Evolutionary conservation across 768 basidiomycete species (phyloP).

Genomic region (Flagelloscypha sp.): DNA sequence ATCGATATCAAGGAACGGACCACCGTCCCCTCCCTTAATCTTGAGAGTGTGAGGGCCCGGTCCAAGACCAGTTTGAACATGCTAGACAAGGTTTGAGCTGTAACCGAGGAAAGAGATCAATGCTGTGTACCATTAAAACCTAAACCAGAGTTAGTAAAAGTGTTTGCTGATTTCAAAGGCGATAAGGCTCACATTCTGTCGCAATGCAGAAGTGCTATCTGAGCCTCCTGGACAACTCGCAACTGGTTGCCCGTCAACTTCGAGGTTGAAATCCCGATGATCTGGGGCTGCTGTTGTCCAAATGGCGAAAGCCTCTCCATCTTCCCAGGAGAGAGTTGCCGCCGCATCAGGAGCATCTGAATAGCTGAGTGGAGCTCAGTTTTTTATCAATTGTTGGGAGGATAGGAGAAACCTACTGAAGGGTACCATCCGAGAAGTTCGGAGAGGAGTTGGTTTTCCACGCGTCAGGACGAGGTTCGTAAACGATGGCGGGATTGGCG

Average conservation of each 20-base stretch:
- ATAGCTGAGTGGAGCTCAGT: conserved; percentile 23
- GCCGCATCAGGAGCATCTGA: conserved; percentile 30
- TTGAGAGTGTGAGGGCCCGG: conserved; percentile 30
- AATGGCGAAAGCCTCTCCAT: conserved; percentile 45
- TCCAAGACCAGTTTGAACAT: conserved; percentile 26
- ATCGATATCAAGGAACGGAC: conserved; percentile 38
- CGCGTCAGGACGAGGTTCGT: conserved; percentile 25
- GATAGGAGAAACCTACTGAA: conserved; percentile 29
- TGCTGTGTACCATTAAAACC: conserved; percentile 26
- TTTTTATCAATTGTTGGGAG: neutral
- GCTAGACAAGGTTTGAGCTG: conserved; percentile 1
- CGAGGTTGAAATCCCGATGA: conserved; percentile 38
- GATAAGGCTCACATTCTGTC: too few relatives aligned
- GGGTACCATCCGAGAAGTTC: conserved; percentile 27
- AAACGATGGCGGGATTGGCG: conserved; percentile 27
- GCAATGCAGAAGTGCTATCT: too few relatives aligned
- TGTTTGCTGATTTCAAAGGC: conserved; percentile 1
- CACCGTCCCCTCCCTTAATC: conserved; percentile 24
- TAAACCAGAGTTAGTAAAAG: conserved; percentile 6
- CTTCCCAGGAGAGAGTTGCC: conserved; percentile 35
- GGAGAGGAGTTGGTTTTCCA: conserved; percentile 27
- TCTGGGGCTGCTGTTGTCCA: conserved; percentile 47
- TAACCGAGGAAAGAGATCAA: neutral
- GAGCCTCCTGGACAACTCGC: too few relatives aligned
- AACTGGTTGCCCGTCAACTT: conserved; percentile 36